phyloP scores from a whole-genome alignment of 345 rosid genomes.

The Melaleuca quinquenervia region DNA sequence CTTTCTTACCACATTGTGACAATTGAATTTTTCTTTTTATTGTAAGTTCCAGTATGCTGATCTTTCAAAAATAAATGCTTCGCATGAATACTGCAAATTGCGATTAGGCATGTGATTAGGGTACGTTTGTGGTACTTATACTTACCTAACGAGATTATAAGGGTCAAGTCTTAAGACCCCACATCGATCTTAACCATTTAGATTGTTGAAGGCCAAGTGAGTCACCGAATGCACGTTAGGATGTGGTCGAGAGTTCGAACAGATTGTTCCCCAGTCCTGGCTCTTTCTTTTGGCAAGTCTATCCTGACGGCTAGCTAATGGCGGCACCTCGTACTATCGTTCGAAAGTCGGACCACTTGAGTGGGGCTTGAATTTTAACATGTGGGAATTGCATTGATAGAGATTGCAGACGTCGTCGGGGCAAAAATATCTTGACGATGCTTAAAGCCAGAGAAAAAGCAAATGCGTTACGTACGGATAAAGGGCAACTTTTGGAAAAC shows the following conservation, averaged over 20 bases:
- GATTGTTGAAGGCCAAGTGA: neutral
- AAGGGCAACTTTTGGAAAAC: neutral
- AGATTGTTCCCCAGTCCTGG: neutral
- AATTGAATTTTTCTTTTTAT: neutral
- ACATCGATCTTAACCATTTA: neutral
- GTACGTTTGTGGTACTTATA: neutral
- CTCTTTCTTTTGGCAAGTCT: neutral
- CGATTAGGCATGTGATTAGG: neutral
- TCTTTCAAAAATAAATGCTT: too few species aligned
- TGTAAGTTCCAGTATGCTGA: neutral
- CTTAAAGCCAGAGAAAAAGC: neutral
- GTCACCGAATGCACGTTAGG: neutral
- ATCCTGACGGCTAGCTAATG: neutral
- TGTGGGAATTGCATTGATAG: neutral
- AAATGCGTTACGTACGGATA: neutral
- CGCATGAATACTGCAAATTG: too few species aligned
- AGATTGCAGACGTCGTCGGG: neutral
- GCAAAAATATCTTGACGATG: neutral
- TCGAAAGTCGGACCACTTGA: neutral
- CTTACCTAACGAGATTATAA: neutral
- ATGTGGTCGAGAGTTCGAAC: neutral
- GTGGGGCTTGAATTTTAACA: neutral
- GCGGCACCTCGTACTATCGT: neutral
- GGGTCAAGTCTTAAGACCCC: neutral
- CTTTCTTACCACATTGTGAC: neutral